Percentiles rank a stretch among this genome's conserved stretches.
These are phyloP conservation scores for Mycena belliarum DNA, from an alignment of 768 basidiomycete genomes.

Conservation along the genomic window DNA sequence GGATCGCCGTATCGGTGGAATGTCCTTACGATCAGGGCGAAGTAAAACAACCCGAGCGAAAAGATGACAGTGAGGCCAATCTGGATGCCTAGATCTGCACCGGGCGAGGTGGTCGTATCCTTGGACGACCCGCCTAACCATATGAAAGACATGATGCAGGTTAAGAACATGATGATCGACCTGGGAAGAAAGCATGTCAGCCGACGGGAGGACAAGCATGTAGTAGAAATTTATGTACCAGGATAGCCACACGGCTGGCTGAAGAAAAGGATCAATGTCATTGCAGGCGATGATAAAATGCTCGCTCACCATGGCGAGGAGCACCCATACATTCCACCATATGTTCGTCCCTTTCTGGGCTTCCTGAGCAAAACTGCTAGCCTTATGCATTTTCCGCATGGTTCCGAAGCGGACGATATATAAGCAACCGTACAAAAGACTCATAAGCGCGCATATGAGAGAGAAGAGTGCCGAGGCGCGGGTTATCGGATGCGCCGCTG, in stretches of 20 bases:
- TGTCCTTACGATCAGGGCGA: slow-evolving; percentile 50
- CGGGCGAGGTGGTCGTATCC: slow-evolving; percentile 30
- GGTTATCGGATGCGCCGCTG: slow-evolving; percentile 53
- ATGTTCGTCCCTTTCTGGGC: slow-evolving; percentile 39
- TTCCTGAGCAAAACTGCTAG: slow-evolving; percentile 69
- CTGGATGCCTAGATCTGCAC: slow-evolving; percentile 45
- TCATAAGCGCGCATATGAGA: slow-evolving; percentile 60
- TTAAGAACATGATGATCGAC: slow-evolving; percentile 60
- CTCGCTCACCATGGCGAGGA: slow-evolving; percentile 51
- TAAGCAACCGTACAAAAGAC: slow-evolving; percentile 63
- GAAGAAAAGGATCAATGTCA: slow-evolving; percentile 28
- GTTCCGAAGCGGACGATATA: slow-evolving; percentile 65
- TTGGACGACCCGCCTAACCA: slow-evolving; percentile 56
- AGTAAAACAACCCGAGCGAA: slow-evolving; percentile 52
- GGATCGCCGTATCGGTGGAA: slow-evolving; percentile 49
- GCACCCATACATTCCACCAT: slow-evolving; percentile 71
- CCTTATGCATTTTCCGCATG: slow-evolving; percentile 69
- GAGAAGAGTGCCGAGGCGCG: slow-evolving; percentile 62
- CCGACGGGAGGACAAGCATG: neutral
- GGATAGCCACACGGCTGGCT: slow-evolving; percentile 23
- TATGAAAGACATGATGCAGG: slow-evolving; percentile 58
- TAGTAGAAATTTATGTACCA: neutral
- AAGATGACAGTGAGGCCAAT: slow-evolving; percentile 51
- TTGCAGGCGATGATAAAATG: neutral
- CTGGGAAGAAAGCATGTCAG: slow-evolving; percentile 26